Percentiles rank a stretch among this genome's conserved stretches.
phyloP scores from a whole-genome alignment of 176 grass and related monocot genomes.

The Aechmea fasciata region DNA sequence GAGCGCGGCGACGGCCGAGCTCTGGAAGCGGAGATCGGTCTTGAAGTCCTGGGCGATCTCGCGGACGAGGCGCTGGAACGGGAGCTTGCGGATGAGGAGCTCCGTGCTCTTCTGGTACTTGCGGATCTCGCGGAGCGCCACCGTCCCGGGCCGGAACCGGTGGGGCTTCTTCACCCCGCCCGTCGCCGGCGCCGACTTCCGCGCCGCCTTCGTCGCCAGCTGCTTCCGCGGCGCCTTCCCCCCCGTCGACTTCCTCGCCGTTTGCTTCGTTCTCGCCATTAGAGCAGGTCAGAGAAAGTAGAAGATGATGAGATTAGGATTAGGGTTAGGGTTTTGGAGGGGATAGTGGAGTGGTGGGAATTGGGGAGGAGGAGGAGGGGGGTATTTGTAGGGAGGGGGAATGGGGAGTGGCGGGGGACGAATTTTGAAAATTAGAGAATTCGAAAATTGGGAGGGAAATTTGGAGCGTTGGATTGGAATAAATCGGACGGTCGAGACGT shows the following conservation, averaged over 20 bases:
- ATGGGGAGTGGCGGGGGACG: conserved; percentile 22
- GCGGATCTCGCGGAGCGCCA: conserved; percentile 62
- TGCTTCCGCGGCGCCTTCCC: conserved; percentile 82
- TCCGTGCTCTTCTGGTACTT: conserved; percentile 98
- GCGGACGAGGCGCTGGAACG: conserved; percentile 57
- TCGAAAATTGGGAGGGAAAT: background rate
- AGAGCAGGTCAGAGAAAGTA: background rate
- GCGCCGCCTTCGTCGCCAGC: conserved; percentile 79
- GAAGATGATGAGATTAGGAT: background rate
- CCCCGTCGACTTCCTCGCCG: conserved; percentile 65
- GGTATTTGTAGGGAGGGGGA: conserved; percentile 28
- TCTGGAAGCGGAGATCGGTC: conserved; percentile 74
- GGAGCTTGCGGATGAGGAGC: conserved; percentile 83
- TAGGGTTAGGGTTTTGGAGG: background rate
- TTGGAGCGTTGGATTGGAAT: conserved; percentile 22
- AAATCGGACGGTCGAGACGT: background rate
- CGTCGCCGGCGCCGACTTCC: conserved; percentile 74
- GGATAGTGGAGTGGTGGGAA: background rate
- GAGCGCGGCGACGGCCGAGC: conserved; percentile 51
- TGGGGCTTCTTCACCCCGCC: conserved; percentile 96
- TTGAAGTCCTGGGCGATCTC: conserved; percentile 97
- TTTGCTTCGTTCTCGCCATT: conserved; percentile 87
- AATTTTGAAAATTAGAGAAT: background rate
- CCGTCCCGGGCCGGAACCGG: conserved; percentile 55
- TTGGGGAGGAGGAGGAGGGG: background rate